These are phyloP conservation scores for Hevea brasiliensis DNA, from an alignment of 345 rosid genomes.

Conservation along the genomic window DNA sequence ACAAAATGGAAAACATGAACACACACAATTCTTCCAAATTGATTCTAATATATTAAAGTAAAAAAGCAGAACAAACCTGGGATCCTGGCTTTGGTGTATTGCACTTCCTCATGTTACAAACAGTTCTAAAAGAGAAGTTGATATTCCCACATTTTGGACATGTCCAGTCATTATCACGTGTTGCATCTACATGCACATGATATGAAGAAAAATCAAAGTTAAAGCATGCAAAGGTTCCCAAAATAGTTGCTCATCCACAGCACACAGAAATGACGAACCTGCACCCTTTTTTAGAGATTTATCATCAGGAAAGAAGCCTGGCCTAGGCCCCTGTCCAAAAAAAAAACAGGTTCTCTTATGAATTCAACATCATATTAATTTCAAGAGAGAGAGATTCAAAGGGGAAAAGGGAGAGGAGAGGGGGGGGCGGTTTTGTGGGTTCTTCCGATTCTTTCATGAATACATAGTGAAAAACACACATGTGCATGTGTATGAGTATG, in stretches of 20 bases:
- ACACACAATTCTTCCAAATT: neutral
- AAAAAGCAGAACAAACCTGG: slow-evolving; percentile 59
- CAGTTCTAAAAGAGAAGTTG: slow-evolving; percentile 88
- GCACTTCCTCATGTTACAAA: slow-evolving; percentile 99
- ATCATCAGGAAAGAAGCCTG: slow-evolving; percentile 80
- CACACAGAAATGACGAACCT: slow-evolving; percentile 30
- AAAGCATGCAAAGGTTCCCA: neutral
- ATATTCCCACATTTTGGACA: slow-evolving; percentile 97
- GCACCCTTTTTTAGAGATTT: slow-evolving; percentile 63
- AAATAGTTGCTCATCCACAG: neutral
- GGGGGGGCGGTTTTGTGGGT: too few relatives aligned
- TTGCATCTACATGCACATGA: slow-evolving; percentile 46
- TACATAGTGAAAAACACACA: too few relatives aligned
- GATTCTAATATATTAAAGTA: neutral
- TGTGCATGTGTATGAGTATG: too few relatives aligned
- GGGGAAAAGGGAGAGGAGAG: too few relatives aligned
- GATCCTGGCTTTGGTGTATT: slow-evolving; percentile 95
- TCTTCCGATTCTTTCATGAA: too few relatives aligned
- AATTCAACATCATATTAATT: slow-evolving; percentile 1
- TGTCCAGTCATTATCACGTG: slow-evolving; percentile 95
- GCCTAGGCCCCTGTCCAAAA: slow-evolving; percentile 72
- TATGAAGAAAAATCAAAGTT: slow-evolving; percentile 12
- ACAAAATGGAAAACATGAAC: neutral
- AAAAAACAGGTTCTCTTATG: neutral
- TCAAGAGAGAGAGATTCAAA: too few relatives aligned